Evolutionary conservation across 2,329 filamentous ascomycete species (phyloP).

Genomic region (Pseudocercospora pini-densiflorae): DNA sequence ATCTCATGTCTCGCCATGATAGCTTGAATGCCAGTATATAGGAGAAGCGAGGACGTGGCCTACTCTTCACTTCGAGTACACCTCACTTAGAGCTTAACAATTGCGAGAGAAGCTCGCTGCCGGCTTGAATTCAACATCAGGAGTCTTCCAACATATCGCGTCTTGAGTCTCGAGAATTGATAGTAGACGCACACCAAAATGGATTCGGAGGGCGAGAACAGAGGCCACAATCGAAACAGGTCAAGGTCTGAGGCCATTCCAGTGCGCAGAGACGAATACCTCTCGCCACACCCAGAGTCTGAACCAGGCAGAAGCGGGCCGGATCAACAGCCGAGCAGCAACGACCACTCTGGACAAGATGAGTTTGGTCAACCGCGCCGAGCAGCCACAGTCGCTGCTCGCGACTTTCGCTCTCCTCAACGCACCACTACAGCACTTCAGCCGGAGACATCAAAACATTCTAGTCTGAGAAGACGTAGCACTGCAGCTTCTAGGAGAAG

Average conservation of each 20-base stretch:
- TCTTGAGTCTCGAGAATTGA: not conserved
- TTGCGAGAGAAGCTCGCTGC: not conserved
- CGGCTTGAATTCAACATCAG: not conserved
- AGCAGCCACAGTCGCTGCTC: constrained; percentile 19
- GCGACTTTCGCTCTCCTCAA: constrained; percentile 17
- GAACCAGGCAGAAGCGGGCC: not conserved
- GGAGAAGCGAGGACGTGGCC: no score
- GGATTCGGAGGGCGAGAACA: not conserved
- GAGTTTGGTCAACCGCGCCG: constrained; percentile 18
- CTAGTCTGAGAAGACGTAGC: constrained; percentile 23
- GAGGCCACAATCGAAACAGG: constrained; percentile 6
- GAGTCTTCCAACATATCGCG: not conserved
- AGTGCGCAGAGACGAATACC: not conserved
- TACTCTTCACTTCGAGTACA: not conserved
- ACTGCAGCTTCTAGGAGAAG: constrained; percentile 23
- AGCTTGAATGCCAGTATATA: not conserved
- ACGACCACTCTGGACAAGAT: constrained; percentile 5
- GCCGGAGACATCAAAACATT: constrained; percentile 5
- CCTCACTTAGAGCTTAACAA: not conserved
- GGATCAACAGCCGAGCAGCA: constrained; percentile 4
- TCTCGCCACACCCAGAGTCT: constrained; percentile 13
- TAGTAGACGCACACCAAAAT: not conserved
- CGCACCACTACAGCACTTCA: constrained; percentile 15
- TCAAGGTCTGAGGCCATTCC: constrained; percentile 20
- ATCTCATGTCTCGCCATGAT: not conserved